Base-by-base conservation (phyloP, 1,284 basidiomycete genomes). In the Ustilago tritici region DNA sequence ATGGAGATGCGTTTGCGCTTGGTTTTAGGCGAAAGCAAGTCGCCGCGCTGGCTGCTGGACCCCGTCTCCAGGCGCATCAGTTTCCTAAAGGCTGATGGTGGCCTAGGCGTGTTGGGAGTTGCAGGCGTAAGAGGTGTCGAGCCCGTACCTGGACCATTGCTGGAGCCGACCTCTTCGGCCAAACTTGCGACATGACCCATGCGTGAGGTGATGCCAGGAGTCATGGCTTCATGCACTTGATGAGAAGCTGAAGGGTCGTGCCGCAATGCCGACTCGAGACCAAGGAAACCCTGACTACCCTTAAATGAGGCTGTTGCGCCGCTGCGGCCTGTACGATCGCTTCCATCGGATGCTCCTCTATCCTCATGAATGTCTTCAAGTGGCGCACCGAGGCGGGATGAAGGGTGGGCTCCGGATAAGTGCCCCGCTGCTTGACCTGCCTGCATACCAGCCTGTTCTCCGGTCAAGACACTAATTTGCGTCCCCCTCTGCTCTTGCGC, bases 301-400 rank as follows among this genome's bases (percentile, higher is more conserved):
- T 75, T 75, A 46, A 55, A 63, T 8, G 62, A 69, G 7, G 40
- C 56, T 0, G 65, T 65, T 2, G 5, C 55, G 28, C 47, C 71
- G 43, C 67, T 70, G n/a, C 47, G 55, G 4, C 54, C 58, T 1
- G 70, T 65, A 10, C 61, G 57, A 4, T 63, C 31, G 19, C 65
- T 65, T 2, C 49, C 61, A 40, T 68, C 61, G 4, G 65, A 68
- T 2, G 32, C 61, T 6, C 49, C 65, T 0, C 65, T 64, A 17
- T 72, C 65, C 40, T 72, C 65, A 31, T 67, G 60, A 54, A 72
- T 67, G 15, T 72, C 54, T 19, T 72, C 70, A 38, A 72, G 58
- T 9, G 68, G 58, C 19, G 62, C 68, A 10, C 62, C 68, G 10
- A 52, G 32, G 17, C 58, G 59, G 7, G 63, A 49, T 5, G 28